Evolutionary conservation across 2,329 filamentous ascomycete genomes (phyloP).

Genomic region (Fusarium decemcellulare): DNA sequence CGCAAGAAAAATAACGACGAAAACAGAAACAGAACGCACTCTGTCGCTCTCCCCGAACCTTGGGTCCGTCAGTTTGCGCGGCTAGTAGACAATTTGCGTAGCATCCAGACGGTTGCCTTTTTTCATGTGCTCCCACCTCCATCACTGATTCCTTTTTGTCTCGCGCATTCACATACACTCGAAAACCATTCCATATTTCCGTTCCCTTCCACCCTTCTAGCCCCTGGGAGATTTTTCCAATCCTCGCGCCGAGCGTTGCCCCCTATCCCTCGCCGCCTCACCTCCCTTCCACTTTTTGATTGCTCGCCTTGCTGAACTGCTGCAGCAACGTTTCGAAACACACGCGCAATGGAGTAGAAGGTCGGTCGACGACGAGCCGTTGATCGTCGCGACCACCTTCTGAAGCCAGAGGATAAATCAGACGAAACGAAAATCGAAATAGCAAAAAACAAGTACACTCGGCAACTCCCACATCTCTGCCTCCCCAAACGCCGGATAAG

Average conservation of each 20-base stretch:
- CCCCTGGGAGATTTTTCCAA: constrained; percentile 47
- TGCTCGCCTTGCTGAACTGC: constrained; percentile 11
- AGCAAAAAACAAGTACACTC: constrained; percentile 34
- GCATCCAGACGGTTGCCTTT: constrained; percentile 37
- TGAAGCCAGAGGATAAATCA: constrained; percentile 27
- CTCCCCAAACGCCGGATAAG: constrained; percentile 53
- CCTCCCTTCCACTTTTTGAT: constrained; percentile 23
- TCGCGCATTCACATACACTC: constrained; percentile 26
- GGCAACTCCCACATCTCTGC: constrained; percentile 48
- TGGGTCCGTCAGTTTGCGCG: constrained; percentile 30
- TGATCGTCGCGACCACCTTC: constrained; percentile 8
- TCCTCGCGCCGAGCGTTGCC: constrained; percentile 26
- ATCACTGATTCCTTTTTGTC: constrained; percentile 8
- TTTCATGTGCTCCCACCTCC: constrained; percentile 17
- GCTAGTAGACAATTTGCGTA: constrained; percentile 38
- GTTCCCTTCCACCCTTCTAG: constrained; percentile 44
- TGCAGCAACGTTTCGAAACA: constrained; percentile 11
- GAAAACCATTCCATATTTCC: constrained; percentile 34
- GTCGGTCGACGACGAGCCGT: constrained; percentile 4
- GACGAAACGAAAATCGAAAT: constrained; percentile 25
- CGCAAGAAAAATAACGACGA: constrained; percentile 33
- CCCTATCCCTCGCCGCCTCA: constrained; percentile 4
- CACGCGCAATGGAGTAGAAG: not conserved
- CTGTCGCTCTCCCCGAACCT: constrained; percentile 15
- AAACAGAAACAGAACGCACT: constrained; percentile 39